Evolutionary conservation across 208 protist species (phyloP).

Genomic region (Crithidia thermophila): DNA sequence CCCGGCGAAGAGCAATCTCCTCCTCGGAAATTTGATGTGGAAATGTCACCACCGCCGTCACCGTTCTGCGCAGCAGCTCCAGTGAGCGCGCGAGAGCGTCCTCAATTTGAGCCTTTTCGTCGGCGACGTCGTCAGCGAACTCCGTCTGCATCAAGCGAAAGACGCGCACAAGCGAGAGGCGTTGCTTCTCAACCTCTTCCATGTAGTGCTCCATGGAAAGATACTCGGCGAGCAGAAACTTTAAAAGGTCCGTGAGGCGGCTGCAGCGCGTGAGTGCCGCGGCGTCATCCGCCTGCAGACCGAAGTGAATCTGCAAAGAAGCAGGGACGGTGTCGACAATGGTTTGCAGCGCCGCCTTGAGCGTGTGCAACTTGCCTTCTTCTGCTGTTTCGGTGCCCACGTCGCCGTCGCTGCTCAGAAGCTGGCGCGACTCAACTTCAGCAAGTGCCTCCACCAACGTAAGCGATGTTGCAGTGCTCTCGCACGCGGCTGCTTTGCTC

Average conservation of each 20-base stretch:
- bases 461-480: not conserved
- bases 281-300: constrained; percentile 18
- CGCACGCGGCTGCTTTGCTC: not conserved
- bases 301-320: constrained; percentile 37
- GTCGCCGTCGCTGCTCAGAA: not conserved
- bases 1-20: constrained; percentile 28
- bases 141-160: constrained; percentile 7
- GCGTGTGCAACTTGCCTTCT: not conserved
- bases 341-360: constrained; percentile 18
- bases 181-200: constrained; percentile 27
- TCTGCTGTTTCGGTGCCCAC: not conserved
- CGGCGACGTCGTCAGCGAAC: not conserved
- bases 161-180: constrained; percentile 9
- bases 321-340: constrained; percentile 30
- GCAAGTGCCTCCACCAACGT: constrained; percentile 17
- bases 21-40: constrained; percentile 37
- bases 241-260: constrained; percentile 15
- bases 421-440: constrained; percentile 24
- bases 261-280: constrained; percentile 17
- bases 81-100: constrained; percentile 26
- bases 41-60: constrained; percentile 33
- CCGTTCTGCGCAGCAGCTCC: constrained; percentile 30
- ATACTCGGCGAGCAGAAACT: constrained; percentile 33
- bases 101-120: constrained; percentile 12
- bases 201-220: constrained; percentile 38